phyloP scores from a whole-genome alignment of 2,329 filamentous ascomycete genomes.

The Onygena corvina region DNA sequence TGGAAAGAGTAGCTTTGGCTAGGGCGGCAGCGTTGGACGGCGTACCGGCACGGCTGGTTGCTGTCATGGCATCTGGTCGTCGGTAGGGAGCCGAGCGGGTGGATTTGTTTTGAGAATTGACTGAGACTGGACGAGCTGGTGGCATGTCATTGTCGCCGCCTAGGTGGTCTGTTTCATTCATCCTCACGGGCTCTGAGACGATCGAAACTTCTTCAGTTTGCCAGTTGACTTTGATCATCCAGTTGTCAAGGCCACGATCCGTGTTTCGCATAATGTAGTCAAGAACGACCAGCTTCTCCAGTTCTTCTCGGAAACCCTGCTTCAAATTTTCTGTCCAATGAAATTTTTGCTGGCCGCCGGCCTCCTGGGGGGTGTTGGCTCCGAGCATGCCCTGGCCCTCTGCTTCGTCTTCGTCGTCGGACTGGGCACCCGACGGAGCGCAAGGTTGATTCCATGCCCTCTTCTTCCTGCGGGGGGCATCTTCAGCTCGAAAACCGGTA shows the following conservation, averaged over 20 bases:
- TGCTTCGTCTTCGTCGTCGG: slow-evolving; percentile 52
- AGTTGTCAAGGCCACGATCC: slow-evolving; percentile 90
- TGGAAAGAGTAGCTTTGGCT: slow-evolving; percentile 50
- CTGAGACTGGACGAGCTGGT: slow-evolving; percentile 50
- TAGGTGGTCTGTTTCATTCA: slow-evolving; percentile 36
- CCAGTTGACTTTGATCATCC: slow-evolving; percentile 97
- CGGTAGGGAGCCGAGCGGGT: slow-evolving; percentile 49
- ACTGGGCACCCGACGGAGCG: slow-evolving; percentile 51
- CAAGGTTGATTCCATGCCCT: slow-evolving; percentile 73
- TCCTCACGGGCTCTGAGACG: slow-evolving; percentile 67
- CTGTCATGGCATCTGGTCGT: slow-evolving; percentile 73
- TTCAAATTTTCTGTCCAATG: slow-evolving; percentile 82
- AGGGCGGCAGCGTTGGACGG: slow-evolving; percentile 35
- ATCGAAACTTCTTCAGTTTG: slow-evolving; percentile 72
- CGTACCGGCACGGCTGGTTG: slow-evolving; percentile 47
- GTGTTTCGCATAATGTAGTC: slow-evolving; percentile 99
- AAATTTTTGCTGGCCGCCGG: slow-evolving; percentile 45
- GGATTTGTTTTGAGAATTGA: slow-evolving; percentile 30
- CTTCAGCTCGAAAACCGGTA: slow-evolving; percentile 54
- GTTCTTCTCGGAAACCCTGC: slow-evolving; percentile 82
- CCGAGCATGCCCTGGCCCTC: slow-evolving; percentile 28
- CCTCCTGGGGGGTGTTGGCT: slow-evolving; percentile 34
- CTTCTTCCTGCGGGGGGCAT: slow-evolving; percentile 55
- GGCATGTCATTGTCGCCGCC: slow-evolving; percentile 41
- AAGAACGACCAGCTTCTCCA: slow-evolving; percentile 92